These are phyloP conservation scores for Fonsecaea nubica DNA, from an alignment of 2,329 filamentous ascomycete species.

Conservation along the genomic window DNA sequence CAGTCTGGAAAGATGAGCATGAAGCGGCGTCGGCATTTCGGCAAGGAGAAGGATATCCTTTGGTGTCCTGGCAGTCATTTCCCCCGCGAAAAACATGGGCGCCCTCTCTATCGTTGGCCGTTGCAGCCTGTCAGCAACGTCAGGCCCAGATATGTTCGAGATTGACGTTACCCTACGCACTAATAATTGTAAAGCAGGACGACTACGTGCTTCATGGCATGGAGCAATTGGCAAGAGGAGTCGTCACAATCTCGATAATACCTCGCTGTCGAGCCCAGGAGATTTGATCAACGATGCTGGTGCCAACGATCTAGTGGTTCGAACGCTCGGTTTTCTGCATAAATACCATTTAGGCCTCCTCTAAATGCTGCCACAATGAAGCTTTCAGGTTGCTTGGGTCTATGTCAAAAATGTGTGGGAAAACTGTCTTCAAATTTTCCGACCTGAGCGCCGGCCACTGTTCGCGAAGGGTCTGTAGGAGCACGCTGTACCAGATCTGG, in stretches of 20 bases:
- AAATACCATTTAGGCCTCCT: neutral
- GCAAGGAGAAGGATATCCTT: neutral
- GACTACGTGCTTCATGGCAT: neutral
- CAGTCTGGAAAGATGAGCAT: neutral
- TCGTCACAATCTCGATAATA: neutral
- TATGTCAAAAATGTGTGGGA: constrained; percentile 4
- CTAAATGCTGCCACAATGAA: constrained; percentile 1
- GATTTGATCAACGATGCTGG: neutral
- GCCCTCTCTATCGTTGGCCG: too few relatives aligned
- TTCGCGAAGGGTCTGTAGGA: neutral
- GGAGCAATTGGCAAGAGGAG: neutral
- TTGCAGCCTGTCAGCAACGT: too few relatives aligned
- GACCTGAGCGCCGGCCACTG: constrained; percentile 3
- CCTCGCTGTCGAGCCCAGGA: neutral
- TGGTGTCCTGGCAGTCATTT: neutral
- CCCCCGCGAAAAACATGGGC: too few relatives aligned
- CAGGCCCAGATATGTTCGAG: too few relatives aligned
- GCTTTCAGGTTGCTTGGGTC: neutral
- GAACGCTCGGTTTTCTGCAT: neutral
- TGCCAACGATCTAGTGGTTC: neutral
- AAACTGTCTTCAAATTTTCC: neutral
- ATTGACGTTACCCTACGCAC: too few relatives aligned
- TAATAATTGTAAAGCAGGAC: too few relatives aligned
- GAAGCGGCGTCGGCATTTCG: neutral
- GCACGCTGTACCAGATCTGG: neutral